phyloP scores from a whole-genome alignment of 2,329 filamentous ascomycete genomes.

The Trichoderma cornu-damae region DNA sequence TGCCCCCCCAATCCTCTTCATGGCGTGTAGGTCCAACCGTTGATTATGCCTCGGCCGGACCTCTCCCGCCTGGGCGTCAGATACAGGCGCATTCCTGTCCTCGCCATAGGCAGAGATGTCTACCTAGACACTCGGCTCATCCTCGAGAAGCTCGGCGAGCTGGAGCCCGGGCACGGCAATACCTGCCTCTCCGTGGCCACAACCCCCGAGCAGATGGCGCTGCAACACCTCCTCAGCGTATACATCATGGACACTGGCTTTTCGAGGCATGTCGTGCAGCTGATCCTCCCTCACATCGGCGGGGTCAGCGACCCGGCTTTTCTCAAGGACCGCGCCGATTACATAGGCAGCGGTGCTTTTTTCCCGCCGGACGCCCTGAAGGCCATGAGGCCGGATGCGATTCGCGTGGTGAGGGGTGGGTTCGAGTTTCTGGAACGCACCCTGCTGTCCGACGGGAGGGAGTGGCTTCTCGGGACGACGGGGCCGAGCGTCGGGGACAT shows the following conservation, averaged over 20 bases:
- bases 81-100: slow-evolving; percentile 64
- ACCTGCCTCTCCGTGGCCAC: slow-evolving; percentile 33
- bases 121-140: slow-evolving; percentile 68
- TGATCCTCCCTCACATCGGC: slow-evolving; percentile 48
- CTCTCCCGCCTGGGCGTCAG: slow-evolving; percentile 53
- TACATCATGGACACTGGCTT: slow-evolving; percentile 52
- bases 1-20: accelerated
- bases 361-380: slow-evolving; percentile 25
- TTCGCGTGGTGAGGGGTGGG: slow-evolving; percentile 48
- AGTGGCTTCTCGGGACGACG: slow-evolving; percentile 54
- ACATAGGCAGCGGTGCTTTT: slow-evolving; percentile 26
- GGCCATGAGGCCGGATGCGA: slow-evolving; percentile 45
- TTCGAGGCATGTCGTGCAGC: slow-evolving; percentile 46
- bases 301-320: slow-evolving; percentile 53
- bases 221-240: slow-evolving; percentile 51
- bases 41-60: slow-evolving; percentile 60
- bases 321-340: slow-evolving; percentile 48
- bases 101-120: slow-evolving; percentile 60
- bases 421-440: slow-evolving; percentile 57
- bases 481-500: slow-evolving; percentile 60
- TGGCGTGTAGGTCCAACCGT: slow-evolving; percentile 53
- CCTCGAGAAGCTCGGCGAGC: slow-evolving; percentile 54
- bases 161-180: slow-evolving; percentile 40
- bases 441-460: slow-evolving; percentile 57
- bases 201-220: slow-evolving; percentile 37